phyloP scores from a whole-genome alignment of 768 basidiomycete species.

The Russula virescens region DNA sequence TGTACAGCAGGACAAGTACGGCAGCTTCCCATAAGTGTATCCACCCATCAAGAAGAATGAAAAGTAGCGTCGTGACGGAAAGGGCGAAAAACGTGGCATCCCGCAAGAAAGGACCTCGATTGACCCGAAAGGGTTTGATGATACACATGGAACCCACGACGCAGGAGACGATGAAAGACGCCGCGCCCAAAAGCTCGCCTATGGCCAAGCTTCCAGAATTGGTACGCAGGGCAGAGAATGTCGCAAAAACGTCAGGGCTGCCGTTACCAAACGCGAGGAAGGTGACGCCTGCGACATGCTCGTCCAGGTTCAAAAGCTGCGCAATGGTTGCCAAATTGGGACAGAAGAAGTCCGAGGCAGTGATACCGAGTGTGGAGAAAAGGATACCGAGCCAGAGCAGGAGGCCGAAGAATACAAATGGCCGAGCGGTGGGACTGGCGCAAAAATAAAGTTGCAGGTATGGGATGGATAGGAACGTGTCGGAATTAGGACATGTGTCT shows the following conservation, averaged over 20 bases:
- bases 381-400: slow-evolving; percentile 83
- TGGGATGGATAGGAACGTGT: slow-evolving; percentile 63
- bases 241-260: slow-evolving; percentile 93
- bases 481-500: slow-evolving; percentile 48
- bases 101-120: slow-evolving; percentile 74
- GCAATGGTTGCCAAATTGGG: slow-evolving; percentile 92
- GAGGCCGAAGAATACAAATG: slow-evolving; percentile 56
- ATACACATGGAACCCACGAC: slow-evolving; percentile 98
- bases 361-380: slow-evolving; percentile 93
- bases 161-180: slow-evolving; percentile 91
- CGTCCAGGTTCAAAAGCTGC: slow-evolving; percentile 76
- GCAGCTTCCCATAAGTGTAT: slow-evolving; percentile 71
- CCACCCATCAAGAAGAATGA: slow-evolving; percentile 69
- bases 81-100: slow-evolving; percentile 94
- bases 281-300: slow-evolving; percentile 94
- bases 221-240: slow-evolving; percentile 86
- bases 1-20: slow-evolving; percentile 65
- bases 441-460: slow-evolving; percentile 74
- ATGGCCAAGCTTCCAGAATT: slow-evolving; percentile 86
- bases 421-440: slow-evolving; percentile 46
- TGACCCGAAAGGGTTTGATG: slow-evolving; percentile 89
- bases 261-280: slow-evolving; percentile 97
- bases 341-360: slow-evolving; percentile 95
- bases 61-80: slow-evolving; percentile 69
- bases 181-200: slow-evolving; percentile 92